phyloP scores from a whole-genome alignment of 257 asterid species.

The Anisodus tanguticus region DNA sequence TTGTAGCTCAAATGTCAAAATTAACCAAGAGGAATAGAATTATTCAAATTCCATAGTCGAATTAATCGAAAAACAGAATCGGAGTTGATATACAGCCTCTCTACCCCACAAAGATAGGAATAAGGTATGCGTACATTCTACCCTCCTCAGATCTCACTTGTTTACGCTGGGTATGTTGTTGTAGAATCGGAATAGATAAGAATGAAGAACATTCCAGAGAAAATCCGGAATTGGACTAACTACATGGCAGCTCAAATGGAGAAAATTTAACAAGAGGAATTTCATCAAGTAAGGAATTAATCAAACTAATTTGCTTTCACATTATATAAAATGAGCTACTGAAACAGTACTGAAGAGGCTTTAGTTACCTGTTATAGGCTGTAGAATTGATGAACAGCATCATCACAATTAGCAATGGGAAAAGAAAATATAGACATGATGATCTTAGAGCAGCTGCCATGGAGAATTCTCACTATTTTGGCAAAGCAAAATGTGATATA shows the following conservation, averaged over 20 bases:
- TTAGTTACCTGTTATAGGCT: slow-evolving; percentile 51
- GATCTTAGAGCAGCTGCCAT: slow-evolving; percentile 12
- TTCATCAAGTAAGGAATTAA: background rate
- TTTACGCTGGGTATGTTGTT: too few relatives aligned
- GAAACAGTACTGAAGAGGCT: background rate
- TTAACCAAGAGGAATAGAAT: background rate
- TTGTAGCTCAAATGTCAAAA: background rate
- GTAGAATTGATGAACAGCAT: slow-evolving; percentile 41
- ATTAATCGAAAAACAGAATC: background rate
- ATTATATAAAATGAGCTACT: background rate
- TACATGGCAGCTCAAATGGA: background rate
- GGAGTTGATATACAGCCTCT: background rate
- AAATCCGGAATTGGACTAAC: background rate
- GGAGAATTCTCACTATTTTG: background rate
- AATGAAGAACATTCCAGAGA: too few relatives aligned
- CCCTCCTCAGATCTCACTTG: too few relatives aligned
- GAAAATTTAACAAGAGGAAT: background rate
- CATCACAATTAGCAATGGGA: slow-evolving; percentile 44
- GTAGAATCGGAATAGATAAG: too few relatives aligned
- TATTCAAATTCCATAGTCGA: background rate
- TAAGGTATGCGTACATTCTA: too few relatives aligned
- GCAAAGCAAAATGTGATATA: background rate
- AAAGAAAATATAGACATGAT: slow-evolving; percentile 31
- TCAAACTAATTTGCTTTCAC: background rate
- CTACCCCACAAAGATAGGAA: too few relatives aligned